Percentiles rank a stretch among this genome's conserved stretches.
Conservation (phyloP, 495 filamentous ascomycete genomes). For the Penicillium pulvis region DNA sequence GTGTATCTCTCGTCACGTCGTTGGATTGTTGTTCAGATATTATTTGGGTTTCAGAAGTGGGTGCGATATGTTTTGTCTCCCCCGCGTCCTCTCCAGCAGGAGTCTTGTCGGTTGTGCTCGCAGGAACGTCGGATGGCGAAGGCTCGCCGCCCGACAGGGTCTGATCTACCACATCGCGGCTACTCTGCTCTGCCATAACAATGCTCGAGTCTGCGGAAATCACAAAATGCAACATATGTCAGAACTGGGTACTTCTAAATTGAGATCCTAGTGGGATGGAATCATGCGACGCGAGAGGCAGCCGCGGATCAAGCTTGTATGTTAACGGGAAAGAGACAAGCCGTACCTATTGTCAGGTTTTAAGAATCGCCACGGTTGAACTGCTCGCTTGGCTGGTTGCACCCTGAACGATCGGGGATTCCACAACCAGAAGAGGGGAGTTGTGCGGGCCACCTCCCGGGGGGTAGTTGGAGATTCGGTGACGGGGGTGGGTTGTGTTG, state of each 20-base stretch:
- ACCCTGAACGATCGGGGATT: conserved; percentile 40
- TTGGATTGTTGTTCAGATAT: conserved; percentile 27
- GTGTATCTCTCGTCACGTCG: conserved; percentile 29
- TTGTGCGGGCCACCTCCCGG: conserved; percentile 26
- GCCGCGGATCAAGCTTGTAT: conserved; percentile 28
- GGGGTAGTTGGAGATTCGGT: conserved; percentile 22
- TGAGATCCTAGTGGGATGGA: conserved; percentile 9
- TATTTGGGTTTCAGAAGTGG: conserved; percentile 30
- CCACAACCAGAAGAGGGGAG: conserved; percentile 36
- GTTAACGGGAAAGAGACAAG: conserved; percentile 17
- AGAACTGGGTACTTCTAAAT: conserved; percentile 33
- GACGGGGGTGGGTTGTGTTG: conserved; percentile 13
- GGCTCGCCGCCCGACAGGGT: conserved; percentile 71
- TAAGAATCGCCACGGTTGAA: conserved; percentile 52
- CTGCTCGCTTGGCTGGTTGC: conserved; percentile 44
- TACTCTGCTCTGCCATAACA: conserved; percentile 82
- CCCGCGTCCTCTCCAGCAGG: conserved; percentile 60
- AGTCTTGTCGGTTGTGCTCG: conserved; percentile 57
- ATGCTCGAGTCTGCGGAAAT: conserved; percentile 57
- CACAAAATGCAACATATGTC: conserved; percentile 37
- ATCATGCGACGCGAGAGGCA: conserved; percentile 18
- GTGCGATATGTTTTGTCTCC: conserved; percentile 47
- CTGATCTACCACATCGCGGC: conserved; percentile 79
- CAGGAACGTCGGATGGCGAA: conserved; percentile 73
- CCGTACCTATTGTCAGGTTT: conserved; percentile 56